Base-by-base conservation (phyloP, 192 early-diverging fungal species). In the Chytriomyces sp. region DNA sequence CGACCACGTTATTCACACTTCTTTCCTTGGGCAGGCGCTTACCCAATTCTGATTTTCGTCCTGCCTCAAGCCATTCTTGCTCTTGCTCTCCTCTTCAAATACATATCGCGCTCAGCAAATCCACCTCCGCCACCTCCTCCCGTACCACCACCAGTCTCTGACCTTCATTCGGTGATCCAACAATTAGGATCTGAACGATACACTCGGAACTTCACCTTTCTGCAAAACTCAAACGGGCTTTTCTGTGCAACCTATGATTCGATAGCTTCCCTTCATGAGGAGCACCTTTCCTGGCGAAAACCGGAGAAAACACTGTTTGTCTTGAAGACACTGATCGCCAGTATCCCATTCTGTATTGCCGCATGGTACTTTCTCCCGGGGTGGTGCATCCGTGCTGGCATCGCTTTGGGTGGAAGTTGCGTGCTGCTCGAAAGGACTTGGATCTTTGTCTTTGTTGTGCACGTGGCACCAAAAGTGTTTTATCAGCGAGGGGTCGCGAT, bases 381-480 rank as follows among this genome's bases (percentile, higher is more conserved):
- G 6, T 64, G 73, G 73, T 46, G 53, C 13, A 26, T 75, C n/a
- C 57, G 64, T 18, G 1, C 66, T 8, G 20, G 26, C 28, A 48
- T 64, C 20, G 61, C 61, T 18, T 46, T 45, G 10, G 61, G 44
- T 9, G 73, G 73, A 1, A 28, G 26, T n/a, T 75, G 64, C 45
- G 45, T 66, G 26, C 47, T 75, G 61, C 60, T 49, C 35, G 28
- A 45, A 65, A 13, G 45, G 48, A 75, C 73, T 1, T 66, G 73
- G 73, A 50, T 64, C 28, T 26, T 18, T 13, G 23, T 75, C 24
- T 65, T 75, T 49, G 9, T 64, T 18, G 28, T 64, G 7, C 13
- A 64, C 8, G 73, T 65, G 13, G 18, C 66, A 44, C 73, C 73
- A 4, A 75, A 75, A 65, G 73, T 75, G 6, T 9, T 75, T 11